Conservation (phyloP, 352 stramenopile species). For the Thraustochytrium sp. region DNA sequence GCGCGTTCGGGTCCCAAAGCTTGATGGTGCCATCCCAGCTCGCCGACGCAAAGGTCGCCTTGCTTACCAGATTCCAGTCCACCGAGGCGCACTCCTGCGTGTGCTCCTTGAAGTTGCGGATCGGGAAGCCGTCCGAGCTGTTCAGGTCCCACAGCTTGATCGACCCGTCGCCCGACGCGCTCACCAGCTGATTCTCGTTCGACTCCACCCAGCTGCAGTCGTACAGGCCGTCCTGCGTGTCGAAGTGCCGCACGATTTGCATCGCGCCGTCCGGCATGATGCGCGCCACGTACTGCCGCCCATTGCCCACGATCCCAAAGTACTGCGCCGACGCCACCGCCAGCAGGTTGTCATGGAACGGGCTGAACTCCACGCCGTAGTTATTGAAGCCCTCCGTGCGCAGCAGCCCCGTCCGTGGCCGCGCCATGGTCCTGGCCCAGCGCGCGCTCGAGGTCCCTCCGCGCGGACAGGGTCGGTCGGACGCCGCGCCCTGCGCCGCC, state of each 20-base stretch:
- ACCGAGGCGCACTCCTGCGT: constrained; percentile 73
- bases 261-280: constrained; percentile 58
- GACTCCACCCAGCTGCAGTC: constrained; percentile 80
- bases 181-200: constrained; percentile 73
- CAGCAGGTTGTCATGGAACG: constrained; percentile 74
- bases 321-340: constrained; percentile 79
- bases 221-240: constrained; percentile 77
- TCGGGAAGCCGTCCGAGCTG: constrained; percentile 73
- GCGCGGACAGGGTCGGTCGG: too few species aligned
- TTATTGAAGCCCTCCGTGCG: constrained; percentile 48
- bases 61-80: constrained; percentile 80
- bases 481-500: too few species aligned
- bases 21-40: constrained; percentile 78
- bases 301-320: constrained; percentile 84
- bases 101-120: constrained; percentile 76
- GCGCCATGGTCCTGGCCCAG: too few species aligned
- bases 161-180: constrained; percentile 70
- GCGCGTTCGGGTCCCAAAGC: constrained; percentile 68
- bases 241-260: constrained; percentile 63
- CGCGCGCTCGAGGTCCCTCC: too few species aligned
- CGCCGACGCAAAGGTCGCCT: constrained; percentile 71
- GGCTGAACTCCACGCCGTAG: constrained; percentile 73
- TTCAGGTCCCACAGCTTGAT: constrained; percentile 82
- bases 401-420: background rate
- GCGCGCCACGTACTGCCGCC: constrained; percentile 71